A percentile compares a stretch with the other conserved stretches of the same genome.
Evolutionary conservation across 2,329 filamentous ascomycete species (phyloP).

Genomic region (Exophiala sp.): DNA sequence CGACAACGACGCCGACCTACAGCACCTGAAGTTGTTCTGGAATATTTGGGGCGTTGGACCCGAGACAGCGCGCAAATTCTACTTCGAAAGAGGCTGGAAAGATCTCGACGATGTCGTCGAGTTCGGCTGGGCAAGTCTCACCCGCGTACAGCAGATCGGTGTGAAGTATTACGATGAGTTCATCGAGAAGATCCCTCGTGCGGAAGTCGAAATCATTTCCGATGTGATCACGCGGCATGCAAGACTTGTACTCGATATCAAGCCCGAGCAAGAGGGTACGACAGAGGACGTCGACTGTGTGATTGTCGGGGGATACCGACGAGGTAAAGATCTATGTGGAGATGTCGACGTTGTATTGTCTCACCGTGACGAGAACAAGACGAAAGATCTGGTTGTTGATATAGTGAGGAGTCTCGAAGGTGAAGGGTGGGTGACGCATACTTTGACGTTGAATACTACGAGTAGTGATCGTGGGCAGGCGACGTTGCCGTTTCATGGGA

Average conservation of each 20-base stretch:
- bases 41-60: slow-evolving; percentile 91
- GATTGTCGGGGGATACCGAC: slow-evolving; percentile 76
- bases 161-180: slow-evolving; percentile 93
- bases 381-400: slow-evolving; percentile 66
- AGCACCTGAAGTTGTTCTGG: slow-evolving; percentile 67
- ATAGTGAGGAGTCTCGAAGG: slow-evolving; percentile 69
- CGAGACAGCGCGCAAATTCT: slow-evolving; percentile 76
- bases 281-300: slow-evolving; percentile 54
- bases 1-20: slow-evolving; percentile 61
- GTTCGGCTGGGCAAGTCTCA: slow-evolving; percentile 70
- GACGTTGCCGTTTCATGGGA: slow-evolving; percentile 53
- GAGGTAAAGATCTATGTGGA: slow-evolving; percentile 68
- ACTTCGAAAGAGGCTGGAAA: slow-evolving; percentile 69
- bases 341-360: slow-evolving; percentile 86
- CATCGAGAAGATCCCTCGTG: slow-evolving; percentile 63
- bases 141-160: slow-evolving; percentile 84
- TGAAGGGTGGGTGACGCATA: slow-evolving; percentile 73
- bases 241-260: slow-evolving; percentile 12
- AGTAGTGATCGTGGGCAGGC: slow-evolving; percentile 71
- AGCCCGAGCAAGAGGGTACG: slow-evolving; percentile 25
- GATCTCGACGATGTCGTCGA: slow-evolving; percentile 85
- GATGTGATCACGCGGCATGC: slow-evolving; percentile 64
- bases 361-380: slow-evolving; percentile 68
- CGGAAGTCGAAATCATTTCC: slow-evolving; percentile 70
- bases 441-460: slow-evolving; percentile 65